Conservation (phyloP, 116 monocot species). For the Zostera marina region DNA sequence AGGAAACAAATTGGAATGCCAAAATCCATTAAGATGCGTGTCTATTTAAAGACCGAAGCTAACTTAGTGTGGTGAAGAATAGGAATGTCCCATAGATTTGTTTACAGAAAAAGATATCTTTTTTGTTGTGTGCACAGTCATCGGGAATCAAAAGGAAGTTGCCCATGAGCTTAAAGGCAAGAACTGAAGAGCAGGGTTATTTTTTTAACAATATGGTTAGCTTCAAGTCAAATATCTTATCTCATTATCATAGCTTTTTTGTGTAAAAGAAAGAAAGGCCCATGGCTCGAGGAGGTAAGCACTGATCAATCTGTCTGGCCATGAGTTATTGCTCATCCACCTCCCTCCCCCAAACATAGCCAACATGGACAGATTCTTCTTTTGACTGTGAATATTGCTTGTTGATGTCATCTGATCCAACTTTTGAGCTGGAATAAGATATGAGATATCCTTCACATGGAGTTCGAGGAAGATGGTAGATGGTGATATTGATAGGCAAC, state of each 20-base stretch:
- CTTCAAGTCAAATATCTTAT: no score
- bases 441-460: neutral
- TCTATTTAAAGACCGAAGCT: neutral
- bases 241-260: no score
- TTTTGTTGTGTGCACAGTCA: no score
- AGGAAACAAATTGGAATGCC: neutral
- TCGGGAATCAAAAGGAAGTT: no score
- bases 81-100: neutral
- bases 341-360: neutral
- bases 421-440: constrained; percentile 14
- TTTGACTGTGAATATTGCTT: neutral
- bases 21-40: neutral
- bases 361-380: neutral
- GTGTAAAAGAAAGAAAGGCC: no score
- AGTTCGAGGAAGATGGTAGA: neutral
- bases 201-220: no score
- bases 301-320: neutral
- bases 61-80: neutral
- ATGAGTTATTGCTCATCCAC: constrained; percentile 4
- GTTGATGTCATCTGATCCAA: neutral
- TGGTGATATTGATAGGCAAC: neutral
- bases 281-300: no score
- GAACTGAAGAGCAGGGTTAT: no score
- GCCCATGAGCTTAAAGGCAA: no score
- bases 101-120: neutral